Percentiles rank a stretch among this genome's conserved stretches.
These are phyloP conservation scores for Leishmania martiniquensis DNA, from an alignment of 208 protist genomes.

Conservation along the genomic window DNA sequence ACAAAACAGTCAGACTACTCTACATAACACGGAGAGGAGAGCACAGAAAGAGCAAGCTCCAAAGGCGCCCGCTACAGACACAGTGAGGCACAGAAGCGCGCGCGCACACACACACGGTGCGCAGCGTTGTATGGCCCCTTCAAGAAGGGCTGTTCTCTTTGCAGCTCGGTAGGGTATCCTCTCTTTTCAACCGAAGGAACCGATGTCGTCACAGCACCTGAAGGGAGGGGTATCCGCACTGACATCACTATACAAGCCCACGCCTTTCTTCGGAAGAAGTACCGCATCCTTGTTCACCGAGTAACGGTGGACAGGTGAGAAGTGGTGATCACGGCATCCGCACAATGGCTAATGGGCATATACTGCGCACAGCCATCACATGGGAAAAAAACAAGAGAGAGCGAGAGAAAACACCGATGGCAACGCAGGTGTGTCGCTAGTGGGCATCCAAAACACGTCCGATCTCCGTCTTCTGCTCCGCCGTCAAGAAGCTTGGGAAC, in stretches of 20 bases:
- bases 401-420: neutral
- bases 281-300: neutral
- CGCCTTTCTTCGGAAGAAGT: neutral
- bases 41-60: neutral
- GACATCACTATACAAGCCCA: neutral
- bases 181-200: neutral
- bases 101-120: too few species aligned
- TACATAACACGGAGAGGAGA: neutral
- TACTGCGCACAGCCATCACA: neutral
- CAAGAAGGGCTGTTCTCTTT: neutral
- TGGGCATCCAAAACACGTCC: constrained; percentile 73
- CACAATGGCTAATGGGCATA: neutral
- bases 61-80: neutral
- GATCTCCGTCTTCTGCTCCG: constrained; percentile 89
- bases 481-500: constrained; percentile 84
- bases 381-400: constrained; percentile 14
- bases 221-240: neutral
- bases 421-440: constrained; percentile 16
- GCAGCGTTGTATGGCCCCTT: neutral
- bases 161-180: neutral
- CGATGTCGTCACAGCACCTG: neutral
- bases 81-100: neutral
- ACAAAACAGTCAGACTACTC: neutral
- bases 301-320: neutral
- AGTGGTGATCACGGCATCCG: neutral